phyloP scores from a whole-genome alignment of 1,284 basidiomycete species.

The Austroboletus niveus region DNA sequence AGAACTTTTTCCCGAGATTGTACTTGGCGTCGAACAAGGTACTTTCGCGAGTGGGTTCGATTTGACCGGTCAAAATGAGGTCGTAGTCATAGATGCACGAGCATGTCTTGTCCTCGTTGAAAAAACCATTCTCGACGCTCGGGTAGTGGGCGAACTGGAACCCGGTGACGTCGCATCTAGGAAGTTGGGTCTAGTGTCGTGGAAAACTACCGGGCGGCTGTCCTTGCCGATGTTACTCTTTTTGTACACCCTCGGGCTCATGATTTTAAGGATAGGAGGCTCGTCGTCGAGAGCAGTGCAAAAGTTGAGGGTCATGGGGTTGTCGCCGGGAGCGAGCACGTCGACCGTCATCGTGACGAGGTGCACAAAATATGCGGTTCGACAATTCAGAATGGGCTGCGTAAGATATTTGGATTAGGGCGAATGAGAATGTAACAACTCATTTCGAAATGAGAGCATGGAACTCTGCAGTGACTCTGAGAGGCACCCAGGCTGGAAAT shows the following conservation, averaged over 20 bases:
- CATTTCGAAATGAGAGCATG: too few relatives aligned
- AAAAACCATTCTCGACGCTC: conserved; percentile 41
- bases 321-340: conserved; percentile 21
- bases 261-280: conserved; percentile 26
- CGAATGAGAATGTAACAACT: too few relatives aligned
- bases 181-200: conserved; percentile 31
- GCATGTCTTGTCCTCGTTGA: conserved; percentile 37
- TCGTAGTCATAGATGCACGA: conserved; percentile 29
- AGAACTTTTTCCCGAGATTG: conserved; percentile 46
- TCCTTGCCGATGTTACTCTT: conserved; percentile 30
- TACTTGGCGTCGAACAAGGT: conserved; percentile 24
- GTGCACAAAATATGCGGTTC: too few relatives aligned
- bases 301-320: conserved; percentile 33
- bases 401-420: too few relatives aligned
- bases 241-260: conserved; percentile 23
- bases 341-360: conserved; percentile 15
- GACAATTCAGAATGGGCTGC: too few relatives aligned
- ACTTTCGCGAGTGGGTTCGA: conserved; percentile 8
- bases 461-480: too few relatives aligned
- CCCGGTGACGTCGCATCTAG: conserved; percentile 40
- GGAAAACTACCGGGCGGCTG: conserved; percentile 21
- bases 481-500: too few relatives aligned
- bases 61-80: conserved; percentile 13
- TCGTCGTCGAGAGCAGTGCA: conserved; percentile 14
- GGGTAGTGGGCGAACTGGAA: conserved; percentile 38